Evolutionary conservation across 768 basidiomycete genomes (phyloP).

Genomic region (Neoboletus subvelutipes): DNA sequence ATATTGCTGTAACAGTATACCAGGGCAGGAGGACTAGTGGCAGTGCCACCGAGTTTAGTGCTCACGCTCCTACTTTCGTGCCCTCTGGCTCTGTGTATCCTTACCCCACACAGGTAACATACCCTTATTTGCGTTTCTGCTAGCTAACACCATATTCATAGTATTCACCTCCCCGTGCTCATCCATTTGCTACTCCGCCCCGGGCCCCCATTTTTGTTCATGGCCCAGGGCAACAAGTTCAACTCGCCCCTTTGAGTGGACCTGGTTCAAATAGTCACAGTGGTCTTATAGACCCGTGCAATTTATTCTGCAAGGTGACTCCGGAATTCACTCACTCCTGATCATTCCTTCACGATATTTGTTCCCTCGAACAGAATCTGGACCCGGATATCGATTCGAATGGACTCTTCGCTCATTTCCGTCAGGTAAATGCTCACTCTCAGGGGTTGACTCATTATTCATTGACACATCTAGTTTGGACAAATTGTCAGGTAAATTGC

Average conservation of each 20-base stretch:
- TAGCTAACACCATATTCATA: conserved; percentile 21
- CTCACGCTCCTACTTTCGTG: conserved; percentile 73
- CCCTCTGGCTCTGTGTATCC: conserved; percentile 65
- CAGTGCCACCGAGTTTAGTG: conserved; percentile 63
- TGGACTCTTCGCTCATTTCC: conserved; percentile 78
- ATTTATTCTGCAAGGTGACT: conserved; percentile 80
- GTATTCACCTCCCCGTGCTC: conserved; percentile 70
- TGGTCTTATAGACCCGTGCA: conserved; percentile 88
- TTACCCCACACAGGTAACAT: conserved; percentile 58
- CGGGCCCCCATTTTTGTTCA: conserved; percentile 60
- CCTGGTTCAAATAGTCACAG: conserved; percentile 83
- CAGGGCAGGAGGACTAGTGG: conserved; percentile 61
- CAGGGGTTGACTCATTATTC: conserved; percentile 14
- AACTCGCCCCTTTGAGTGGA: conserved; percentile 69
- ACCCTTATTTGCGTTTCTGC: conserved; percentile 2
- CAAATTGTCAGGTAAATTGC: conserved; percentile 78
- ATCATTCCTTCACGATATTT: conserved; percentile 2
- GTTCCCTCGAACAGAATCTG: conserved; percentile 57
- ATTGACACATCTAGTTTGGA: conserved; percentile 57
- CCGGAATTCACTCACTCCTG: conserved; percentile 8
- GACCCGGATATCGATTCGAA: conserved; percentile 86
- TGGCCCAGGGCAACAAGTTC: conserved; percentile 89
- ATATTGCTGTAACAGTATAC: conserved; percentile 80
- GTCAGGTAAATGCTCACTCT: conserved; percentile 46
- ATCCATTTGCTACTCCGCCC: conserved; percentile 44